Evolutionary conservation across 176 grass and related monocot genomes (phyloP), one percentile per base, ranked within the genome.

Genomic region (Melocanna baccifera): DNA sequence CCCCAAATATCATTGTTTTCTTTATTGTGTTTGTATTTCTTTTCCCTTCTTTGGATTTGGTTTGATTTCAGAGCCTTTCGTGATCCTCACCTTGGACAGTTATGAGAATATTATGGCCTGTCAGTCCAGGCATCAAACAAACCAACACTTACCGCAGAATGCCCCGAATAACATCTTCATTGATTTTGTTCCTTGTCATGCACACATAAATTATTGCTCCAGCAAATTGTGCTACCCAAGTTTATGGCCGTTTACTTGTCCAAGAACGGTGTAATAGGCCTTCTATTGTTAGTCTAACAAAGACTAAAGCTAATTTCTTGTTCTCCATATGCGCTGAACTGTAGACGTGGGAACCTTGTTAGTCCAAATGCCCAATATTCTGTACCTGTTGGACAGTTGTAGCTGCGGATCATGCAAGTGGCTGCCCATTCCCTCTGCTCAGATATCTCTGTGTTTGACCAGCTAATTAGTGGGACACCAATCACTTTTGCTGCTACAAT

Each of bases 391-490:
- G 76, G 34, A 79, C 69, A 87, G 45, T 45, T 81, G 75, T 70
- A 78, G 56, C 76, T 51, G 43, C 37, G 59, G 47, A 71, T 79
- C 73, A 20, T 14, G 74, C 83, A 73, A 85, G 88, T 87, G 79
- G 84, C 59, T 61, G 73, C 59, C 79, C 84, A 90, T 73, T 39
- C 10, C 39, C 83, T 53, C 30, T 9, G 30, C 36, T 55, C 18
- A 28, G 41, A 26, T 68, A 62, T 79, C 15, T 69, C 59, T 66
- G 5, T 57, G 79, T 78, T 87, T 90, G 50, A 87, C 88, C 66
- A 43, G 29, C 58, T 73, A 34, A 79, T 58, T 83, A 83, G 88
- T 86, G 88, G 88, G 53, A 12, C 62, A 26, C 79, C 84, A 83
- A 22, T 87, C 48, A 87, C 73, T 82, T 41, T 46, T 45, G 83